A percentile compares a stretch with the other conserved stretches of the same genome.
phyloP scores from a whole-genome alignment of 225 moss, liverwort and hornwort species.

The Polytrichum formosum region DNA sequence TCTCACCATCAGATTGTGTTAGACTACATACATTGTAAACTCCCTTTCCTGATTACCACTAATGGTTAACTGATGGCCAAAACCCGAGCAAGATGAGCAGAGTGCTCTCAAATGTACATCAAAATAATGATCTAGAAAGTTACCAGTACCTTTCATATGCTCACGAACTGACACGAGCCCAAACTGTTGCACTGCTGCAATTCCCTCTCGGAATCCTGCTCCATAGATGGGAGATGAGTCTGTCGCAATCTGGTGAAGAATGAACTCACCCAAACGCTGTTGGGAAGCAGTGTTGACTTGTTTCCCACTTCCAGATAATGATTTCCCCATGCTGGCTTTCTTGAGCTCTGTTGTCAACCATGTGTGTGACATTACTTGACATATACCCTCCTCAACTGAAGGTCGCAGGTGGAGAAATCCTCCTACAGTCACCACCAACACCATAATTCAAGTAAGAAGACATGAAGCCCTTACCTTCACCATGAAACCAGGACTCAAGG shows the following conservation, averaged over 20 bases:
- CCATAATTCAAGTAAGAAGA: too few species aligned
- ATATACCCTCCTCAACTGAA: constrained; percentile 64
- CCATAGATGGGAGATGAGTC: constrained; percentile 50
- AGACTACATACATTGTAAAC: too few species aligned
- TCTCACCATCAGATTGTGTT: too few species aligned
- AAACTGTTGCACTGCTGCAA: constrained; percentile 20
- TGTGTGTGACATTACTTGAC: constrained; percentile 68
- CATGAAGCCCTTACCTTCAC: too few species aligned
- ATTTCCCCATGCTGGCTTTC: constrained; percentile 11
- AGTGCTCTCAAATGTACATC: constrained; percentile 1
- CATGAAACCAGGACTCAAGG: too few species aligned
- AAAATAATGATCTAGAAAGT: constrained; percentile 15
- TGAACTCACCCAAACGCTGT: constrained; percentile 37
- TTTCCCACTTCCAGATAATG: constrained; percentile 26
- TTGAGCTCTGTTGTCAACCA: constrained; percentile 52
- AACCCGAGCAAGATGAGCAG: constrained; percentile 5
- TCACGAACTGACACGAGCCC: constrained; percentile 27
- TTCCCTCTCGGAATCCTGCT: constrained; percentile 36
- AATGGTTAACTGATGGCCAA: neutral
- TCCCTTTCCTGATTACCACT: neutral
- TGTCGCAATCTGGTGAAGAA: constrained; percentile 31
- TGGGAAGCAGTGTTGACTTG: constrained; percentile 14
- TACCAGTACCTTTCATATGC: constrained; percentile 35
- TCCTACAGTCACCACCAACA: constrained; percentile 11
- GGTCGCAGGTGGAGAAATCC: constrained; percentile 31